These are phyloP conservation scores for Periconia digitata DNA, from an alignment of 2,329 filamentous ascomycete species.

Conservation along the genomic window DNA sequence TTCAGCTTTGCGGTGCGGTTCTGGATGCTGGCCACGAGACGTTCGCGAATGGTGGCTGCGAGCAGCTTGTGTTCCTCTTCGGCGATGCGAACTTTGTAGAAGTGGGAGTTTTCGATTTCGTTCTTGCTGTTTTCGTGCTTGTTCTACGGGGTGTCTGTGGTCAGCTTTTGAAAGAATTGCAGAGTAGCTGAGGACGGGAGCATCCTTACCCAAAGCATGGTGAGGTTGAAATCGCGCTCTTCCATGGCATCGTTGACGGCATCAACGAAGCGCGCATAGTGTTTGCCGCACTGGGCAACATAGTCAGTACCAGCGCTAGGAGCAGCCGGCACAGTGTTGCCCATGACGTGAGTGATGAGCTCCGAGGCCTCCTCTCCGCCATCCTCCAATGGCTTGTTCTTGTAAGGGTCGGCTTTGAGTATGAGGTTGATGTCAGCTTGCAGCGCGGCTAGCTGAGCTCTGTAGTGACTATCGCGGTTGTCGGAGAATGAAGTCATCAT, in stretches of 20 bases:
- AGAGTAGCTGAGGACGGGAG: neutral
- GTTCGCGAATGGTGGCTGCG: constrained; percentile 61
- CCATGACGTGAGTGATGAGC: constrained; percentile 52
- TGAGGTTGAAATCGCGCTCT: constrained; percentile 79
- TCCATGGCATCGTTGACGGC: constrained; percentile 88
- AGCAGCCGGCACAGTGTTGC: constrained; percentile 43
- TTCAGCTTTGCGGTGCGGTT: constrained; percentile 60
- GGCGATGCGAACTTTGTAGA: constrained; percentile 63
- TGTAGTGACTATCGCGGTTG: constrained; percentile 81
- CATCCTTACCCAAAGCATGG: constrained; percentile 72
- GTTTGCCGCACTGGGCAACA: constrained; percentile 68
- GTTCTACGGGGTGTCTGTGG: constrained; percentile 46
- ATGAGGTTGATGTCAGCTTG: constrained; percentile 88
- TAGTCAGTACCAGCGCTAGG: constrained; percentile 68
- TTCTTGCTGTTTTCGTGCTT: constrained; percentile 59
- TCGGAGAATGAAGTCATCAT: constrained; percentile 77
- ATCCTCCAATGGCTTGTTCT: constrained; percentile 67
- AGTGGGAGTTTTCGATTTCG: constrained; percentile 58
- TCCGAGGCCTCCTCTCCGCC: constrained; percentile 66
- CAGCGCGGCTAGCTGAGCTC: constrained; percentile 87
- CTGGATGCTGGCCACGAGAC: constrained; percentile 59
- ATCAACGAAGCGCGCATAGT: constrained; percentile 82
- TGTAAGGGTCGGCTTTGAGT: constrained; percentile 80
- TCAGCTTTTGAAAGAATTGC: constrained; percentile 17
- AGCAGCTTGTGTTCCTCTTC: constrained; percentile 64